Conservation (phyloP, 129 eudicot genomes). For the Logfia minima region DNA sequence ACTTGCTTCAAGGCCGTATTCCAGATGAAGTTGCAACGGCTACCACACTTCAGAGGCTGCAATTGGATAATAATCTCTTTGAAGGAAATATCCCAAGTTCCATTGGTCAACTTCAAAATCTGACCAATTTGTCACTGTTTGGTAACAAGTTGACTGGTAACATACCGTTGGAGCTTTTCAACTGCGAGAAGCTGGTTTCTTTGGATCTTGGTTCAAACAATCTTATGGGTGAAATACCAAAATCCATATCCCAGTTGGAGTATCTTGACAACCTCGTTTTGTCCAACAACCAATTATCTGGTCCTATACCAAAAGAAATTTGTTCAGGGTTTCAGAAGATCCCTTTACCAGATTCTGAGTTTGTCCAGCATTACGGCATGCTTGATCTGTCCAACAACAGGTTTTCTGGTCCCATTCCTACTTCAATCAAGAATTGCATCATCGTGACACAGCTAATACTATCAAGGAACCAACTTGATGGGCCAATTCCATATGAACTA, state of each 20-base stretch:
- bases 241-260: slow-evolving; percentile 53
- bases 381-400: slow-evolving; percentile 79
- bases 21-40: slow-evolving; percentile 44
- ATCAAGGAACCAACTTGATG: slow-evolving; percentile 63
- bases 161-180: slow-evolving; percentile 72
- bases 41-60: slow-evolving; percentile 62
- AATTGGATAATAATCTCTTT: slow-evolving; percentile 74
- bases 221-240: slow-evolving; percentile 65
- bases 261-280: slow-evolving; percentile 83
- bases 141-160: slow-evolving; percentile 70
- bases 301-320: slow-evolving; percentile 76
- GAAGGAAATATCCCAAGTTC: slow-evolving; percentile 68
- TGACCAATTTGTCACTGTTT: slow-evolving; percentile 77
- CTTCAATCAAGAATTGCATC: slow-evolving; percentile 60
- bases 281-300: slow-evolving; percentile 64
- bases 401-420: slow-evolving; percentile 72
- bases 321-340: slow-evolving; percentile 86
- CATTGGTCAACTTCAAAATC: slow-evolving; percentile 64
- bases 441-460: slow-evolving; percentile 53
- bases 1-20: slow-evolving; percentile 63
- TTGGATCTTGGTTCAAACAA: slow-evolving; percentile 71
- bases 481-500: slow-evolving; percentile 70
- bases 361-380: slow-evolving; percentile 86
- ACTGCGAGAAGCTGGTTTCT: slow-evolving; percentile 67
- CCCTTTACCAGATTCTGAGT: slow-evolving; percentile 84